Percentiles rank a stretch among this genome's conserved stretches.
These are phyloP conservation scores for Calocybe indica DNA, from an alignment of 768 basidiomycete genomes.

Conservation along the genomic window DNA sequence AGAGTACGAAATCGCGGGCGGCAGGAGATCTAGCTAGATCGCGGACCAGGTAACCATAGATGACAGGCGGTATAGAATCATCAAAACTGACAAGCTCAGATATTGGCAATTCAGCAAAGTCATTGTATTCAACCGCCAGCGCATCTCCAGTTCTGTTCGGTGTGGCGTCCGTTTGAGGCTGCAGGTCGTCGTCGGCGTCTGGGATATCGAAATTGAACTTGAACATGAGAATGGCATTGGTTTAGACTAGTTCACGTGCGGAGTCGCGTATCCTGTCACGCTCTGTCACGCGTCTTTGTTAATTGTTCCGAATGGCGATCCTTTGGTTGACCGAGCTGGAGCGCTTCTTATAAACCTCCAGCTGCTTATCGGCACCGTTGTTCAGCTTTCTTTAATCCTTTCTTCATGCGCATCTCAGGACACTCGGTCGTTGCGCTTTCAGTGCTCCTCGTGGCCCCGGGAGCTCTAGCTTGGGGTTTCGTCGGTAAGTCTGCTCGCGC, in stretches of 20 bases:
- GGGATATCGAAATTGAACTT: slow-evolving; percentile 67
- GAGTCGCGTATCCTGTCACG: too few species aligned
- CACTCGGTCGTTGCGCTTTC: slow-evolving; percentile 1
- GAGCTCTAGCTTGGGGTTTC: slow-evolving; percentile 33
- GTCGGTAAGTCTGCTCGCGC: slow-evolving; percentile 24
- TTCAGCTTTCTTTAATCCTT: neutral
- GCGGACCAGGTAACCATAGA: slow-evolving; percentile 15
- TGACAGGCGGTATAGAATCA: slow-evolving; percentile 1
- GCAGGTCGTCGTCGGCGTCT: slow-evolving; percentile 24
- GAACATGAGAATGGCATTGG: slow-evolving; percentile 37
- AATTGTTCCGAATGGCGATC: too few species aligned
- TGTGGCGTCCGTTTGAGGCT: neutral
- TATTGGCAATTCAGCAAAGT: slow-evolving; percentile 26
- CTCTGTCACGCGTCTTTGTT: too few species aligned
- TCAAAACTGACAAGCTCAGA: slow-evolving; percentile 15
- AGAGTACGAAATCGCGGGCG: slow-evolving; percentile 75
- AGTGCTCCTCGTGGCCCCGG: slow-evolving; percentile 5
- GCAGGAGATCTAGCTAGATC: slow-evolving; percentile 61
- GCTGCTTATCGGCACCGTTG: too few species aligned
- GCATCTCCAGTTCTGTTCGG: neutral
- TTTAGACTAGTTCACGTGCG: too few species aligned
- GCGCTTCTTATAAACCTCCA: too few species aligned
- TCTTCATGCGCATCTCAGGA: slow-evolving; percentile 7
- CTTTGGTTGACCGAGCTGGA: too few species aligned
- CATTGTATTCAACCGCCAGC: slow-evolving; percentile 9